phyloP scores from a whole-genome alignment of 208 protist genomes.

The Trypanosoma conorhini region DNA sequence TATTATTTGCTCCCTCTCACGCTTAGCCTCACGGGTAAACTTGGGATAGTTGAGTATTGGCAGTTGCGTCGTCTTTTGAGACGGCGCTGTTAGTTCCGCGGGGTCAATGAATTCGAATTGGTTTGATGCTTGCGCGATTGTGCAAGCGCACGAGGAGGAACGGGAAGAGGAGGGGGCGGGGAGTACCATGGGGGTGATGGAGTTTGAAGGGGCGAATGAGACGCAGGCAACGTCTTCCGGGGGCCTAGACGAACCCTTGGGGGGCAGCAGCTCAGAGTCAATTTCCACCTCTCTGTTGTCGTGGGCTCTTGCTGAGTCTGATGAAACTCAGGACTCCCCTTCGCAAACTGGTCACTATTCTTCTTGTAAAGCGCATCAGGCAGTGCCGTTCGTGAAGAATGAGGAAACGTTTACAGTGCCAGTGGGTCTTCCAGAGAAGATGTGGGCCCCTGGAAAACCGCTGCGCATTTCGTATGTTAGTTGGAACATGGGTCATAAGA shows the following conservation, averaged over 20 bases:
- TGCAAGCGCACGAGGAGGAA: not conserved
- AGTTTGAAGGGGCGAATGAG: not conserved
- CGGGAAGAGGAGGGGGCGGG: no score
- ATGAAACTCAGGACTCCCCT: no score
- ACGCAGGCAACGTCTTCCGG: not conserved
- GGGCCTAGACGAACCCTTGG: not conserved
- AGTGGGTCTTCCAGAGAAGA: slow-evolving; percentile 40
- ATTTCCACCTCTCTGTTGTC: no score
- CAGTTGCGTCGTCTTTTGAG: not conserved
- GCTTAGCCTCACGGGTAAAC: not conserved
- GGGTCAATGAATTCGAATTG: not conserved
- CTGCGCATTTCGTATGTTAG: slow-evolving; percentile 77
- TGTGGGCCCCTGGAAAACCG: slow-evolving; percentile 65
- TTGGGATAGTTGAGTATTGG: not conserved
- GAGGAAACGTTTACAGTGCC: slow-evolving; percentile 72
- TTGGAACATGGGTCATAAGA: slow-evolving; percentile 79
- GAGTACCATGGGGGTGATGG: no score
- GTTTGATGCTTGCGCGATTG: not conserved
- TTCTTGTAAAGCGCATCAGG: slow-evolving; percentile 29
- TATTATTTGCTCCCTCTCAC: slow-evolving; percentile 8
- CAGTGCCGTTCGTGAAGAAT: slow-evolving; percentile 43
- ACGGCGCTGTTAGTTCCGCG: not conserved
- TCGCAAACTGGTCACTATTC: slow-evolving; percentile 27
- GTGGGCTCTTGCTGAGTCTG: not conserved
- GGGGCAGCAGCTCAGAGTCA: not conserved